Percentiles rank a stretch among this genome's conserved stretches.
phyloP scores from a whole-genome alignment of 257 asterid genomes.

The Plantago ovata region DNA sequence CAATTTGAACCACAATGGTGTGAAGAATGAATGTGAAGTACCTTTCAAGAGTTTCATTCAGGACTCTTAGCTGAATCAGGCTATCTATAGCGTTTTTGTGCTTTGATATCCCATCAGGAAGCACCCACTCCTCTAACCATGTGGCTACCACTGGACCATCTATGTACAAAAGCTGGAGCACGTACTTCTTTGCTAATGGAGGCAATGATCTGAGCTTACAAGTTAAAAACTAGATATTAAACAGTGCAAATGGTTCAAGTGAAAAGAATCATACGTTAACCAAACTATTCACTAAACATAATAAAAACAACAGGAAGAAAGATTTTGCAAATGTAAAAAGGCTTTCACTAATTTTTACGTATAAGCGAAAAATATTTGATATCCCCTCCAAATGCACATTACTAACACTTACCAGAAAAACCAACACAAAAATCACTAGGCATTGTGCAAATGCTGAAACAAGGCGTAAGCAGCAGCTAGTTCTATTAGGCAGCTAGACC shows the following conservation, averaged over 20 bases:
- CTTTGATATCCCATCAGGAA: constrained; percentile 73
- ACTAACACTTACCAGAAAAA: too few relatives aligned
- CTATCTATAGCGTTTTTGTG: constrained; percentile 86
- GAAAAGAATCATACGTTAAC: neutral
- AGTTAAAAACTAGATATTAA: constrained; percentile 7
- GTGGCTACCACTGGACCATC: constrained; percentile 62
- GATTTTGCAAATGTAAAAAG: neutral
- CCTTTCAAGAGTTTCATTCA: constrained; percentile 86
- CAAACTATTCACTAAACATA: neutral
- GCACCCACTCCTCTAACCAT: constrained; percentile 90
- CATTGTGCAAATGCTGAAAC: too few relatives aligned
- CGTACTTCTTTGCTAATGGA: constrained; percentile 92
- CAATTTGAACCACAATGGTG: constrained; percentile 2
- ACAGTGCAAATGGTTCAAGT: neutral
- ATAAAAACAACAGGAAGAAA: neutral
- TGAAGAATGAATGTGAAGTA: constrained; percentile 23
- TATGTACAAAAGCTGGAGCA: constrained; percentile 65
- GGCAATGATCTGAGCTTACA: constrained; percentile 67
- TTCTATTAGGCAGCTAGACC: too few relatives aligned
- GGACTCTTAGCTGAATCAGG: constrained; percentile 74
- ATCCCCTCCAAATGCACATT: neutral
- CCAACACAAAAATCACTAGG: too few relatives aligned
- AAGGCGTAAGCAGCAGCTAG: too few relatives aligned
- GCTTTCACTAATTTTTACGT: neutral
- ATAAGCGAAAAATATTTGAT: neutral